Conservation (phyloP, 2,329 filamentous ascomycete species). For the Cladosporium sp. region DNA sequence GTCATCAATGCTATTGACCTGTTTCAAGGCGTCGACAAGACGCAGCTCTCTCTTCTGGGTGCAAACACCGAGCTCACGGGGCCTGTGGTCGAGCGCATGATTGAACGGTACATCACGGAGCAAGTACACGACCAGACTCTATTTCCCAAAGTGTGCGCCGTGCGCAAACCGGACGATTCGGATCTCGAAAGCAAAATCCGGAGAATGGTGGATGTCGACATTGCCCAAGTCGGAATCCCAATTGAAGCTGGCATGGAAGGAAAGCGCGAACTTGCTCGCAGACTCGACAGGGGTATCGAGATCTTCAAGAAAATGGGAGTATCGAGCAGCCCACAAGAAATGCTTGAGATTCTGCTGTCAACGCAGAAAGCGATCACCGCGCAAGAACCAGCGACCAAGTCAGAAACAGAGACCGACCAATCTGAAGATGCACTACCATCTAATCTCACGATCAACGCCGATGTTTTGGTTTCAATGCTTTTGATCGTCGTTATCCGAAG, state of each 20-base stretch:
- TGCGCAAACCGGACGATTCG: constrained; percentile 75
- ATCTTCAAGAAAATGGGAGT: constrained; percentile 81
- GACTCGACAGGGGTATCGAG: constrained; percentile 73
- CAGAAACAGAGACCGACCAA: constrained; percentile 18
- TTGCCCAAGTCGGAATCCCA: constrained; percentile 86
- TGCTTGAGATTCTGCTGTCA: constrained; percentile 73
- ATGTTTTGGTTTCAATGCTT: constrained; percentile 86
- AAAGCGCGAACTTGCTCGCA: constrained; percentile 74
- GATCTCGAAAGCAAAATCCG: constrained; percentile 86
- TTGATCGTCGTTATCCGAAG: constrained; percentile 90
- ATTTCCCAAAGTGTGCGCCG: constrained; percentile 73
- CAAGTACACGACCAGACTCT: constrained; percentile 81
- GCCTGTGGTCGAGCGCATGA: constrained; percentile 83
- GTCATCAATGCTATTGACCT: constrained; percentile 91
- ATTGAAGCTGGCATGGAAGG: constrained; percentile 73
- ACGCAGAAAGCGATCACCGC: constrained; percentile 78
- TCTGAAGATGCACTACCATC: constrained; percentile 49
- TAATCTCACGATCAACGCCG: constrained; percentile 70
- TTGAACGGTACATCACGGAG: constrained; percentile 90
- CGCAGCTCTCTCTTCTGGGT: constrained; percentile 84
- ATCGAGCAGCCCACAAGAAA: constrained; percentile 78
- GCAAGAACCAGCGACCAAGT: constrained; percentile 31
- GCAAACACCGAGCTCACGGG: constrained; percentile 92
- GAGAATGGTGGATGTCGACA: constrained; percentile 89
- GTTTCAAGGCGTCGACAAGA: constrained; percentile 92